Evolutionary conservation across 768 basidiomycete genomes (phyloP).

Genomic region (Suillus placidus): DNA sequence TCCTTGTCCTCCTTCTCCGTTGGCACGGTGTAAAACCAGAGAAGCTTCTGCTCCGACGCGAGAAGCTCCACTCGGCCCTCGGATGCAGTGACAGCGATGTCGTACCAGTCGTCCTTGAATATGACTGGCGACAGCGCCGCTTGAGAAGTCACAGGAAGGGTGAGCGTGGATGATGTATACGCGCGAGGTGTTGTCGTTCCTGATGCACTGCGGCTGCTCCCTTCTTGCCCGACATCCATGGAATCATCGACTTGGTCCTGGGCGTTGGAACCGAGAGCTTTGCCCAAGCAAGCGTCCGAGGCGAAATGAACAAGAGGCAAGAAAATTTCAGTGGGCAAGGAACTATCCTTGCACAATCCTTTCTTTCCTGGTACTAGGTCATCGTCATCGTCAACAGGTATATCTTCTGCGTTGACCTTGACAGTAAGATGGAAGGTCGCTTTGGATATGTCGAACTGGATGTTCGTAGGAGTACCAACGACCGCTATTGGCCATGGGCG

Average conservation of each 20-base stretch:
- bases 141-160: slow-evolving; percentile 14
- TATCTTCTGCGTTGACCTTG: slow-evolving; percentile 61
- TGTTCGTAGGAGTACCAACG: slow-evolving; percentile 65
- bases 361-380: background rate
- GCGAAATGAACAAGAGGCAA: slow-evolving; percentile 91
- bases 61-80: slow-evolving; percentile 51
- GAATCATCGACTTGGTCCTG: slow-evolving; percentile 5
- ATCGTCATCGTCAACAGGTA: slow-evolving; percentile 20
- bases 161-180: slow-evolving; percentile 20
- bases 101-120: slow-evolving; percentile 31
- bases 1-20: slow-evolving; percentile 24
- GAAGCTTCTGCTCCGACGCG: slow-evolving; percentile 52
- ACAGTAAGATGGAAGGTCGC: slow-evolving; percentile 74
- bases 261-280: slow-evolving; percentile 12
- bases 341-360: slow-evolving; percentile 22
- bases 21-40: slow-evolving; percentile 51
- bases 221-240: background rate
- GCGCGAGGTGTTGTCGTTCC: slow-evolving; percentile 10
- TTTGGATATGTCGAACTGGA: slow-evolving; percentile 76
- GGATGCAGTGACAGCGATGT: slow-evolving; percentile 46
- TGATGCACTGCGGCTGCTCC: background rate
- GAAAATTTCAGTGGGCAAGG: slow-evolving; percentile 84
- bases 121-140: slow-evolving; percentile 14
- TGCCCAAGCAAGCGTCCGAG: slow-evolving; percentile 37
- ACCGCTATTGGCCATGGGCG: slow-evolving; percentile 80